These are phyloP conservation scores for Fimicolochytrium jonesii DNA, from an alignment of 192 early-diverging fungal species.

Conservation along the genomic window DNA sequence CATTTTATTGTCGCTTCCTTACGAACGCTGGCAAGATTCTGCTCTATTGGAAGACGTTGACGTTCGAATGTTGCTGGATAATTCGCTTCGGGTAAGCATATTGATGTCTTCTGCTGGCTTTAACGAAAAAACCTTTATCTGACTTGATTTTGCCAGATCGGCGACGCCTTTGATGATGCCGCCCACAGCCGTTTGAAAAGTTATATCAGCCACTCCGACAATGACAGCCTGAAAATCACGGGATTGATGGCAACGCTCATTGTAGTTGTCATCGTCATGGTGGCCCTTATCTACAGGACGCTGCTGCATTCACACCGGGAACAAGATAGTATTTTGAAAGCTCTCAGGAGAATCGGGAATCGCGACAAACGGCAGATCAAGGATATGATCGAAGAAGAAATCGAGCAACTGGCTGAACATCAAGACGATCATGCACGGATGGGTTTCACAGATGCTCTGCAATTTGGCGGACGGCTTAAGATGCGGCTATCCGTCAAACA, in stretches of 20 bases:
- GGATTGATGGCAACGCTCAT: no score
- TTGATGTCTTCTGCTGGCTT: no score
- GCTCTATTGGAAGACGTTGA: no score
- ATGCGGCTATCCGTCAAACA: not conserved
- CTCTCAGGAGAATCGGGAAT: not conserved
- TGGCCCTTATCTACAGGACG: not conserved
- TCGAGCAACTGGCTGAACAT: not conserved
- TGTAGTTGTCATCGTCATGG: not conserved
- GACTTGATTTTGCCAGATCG: no score
- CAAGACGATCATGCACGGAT: not conserved
- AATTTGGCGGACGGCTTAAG: not conserved
- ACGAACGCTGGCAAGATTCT: no score
- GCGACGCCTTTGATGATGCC: no score
- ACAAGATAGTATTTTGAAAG: not conserved
- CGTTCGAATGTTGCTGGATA: conserved; percentile 1
- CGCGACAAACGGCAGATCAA: not conserved
- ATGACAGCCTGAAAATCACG: no score
- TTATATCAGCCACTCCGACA: no score
- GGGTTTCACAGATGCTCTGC: not conserved
- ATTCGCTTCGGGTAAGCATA: no score
- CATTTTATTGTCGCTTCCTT: no score
- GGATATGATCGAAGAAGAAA: conserved; percentile 2
- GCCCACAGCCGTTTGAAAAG: no score
- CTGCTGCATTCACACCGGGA: not conserved
- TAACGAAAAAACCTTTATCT: no score